Base-by-base conservation (phyloP, 2,329 filamentous ascomycete genomes). In the Fusarium penzigii region DNA sequence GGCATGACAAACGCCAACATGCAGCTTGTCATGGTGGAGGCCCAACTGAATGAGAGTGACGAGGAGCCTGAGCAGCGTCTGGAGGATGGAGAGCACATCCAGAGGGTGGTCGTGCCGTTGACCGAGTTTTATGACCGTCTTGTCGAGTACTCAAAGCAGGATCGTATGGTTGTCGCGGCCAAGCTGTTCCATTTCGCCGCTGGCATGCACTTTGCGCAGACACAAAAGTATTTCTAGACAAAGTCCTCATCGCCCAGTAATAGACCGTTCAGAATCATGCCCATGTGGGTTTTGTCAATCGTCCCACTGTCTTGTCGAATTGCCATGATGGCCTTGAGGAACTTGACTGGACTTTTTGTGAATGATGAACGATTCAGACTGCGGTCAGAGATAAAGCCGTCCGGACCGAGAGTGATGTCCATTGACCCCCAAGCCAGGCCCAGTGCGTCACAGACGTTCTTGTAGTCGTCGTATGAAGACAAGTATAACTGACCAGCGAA, bases 401-500 rank as follows among this genome's bases (percentile, higher is more conserved):
- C 66, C 1, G 60, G 41, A 5, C 52, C 54, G 1, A 64, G 49
- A 3, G 13, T 25, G 1, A 55, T 20, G 6, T 73, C 71, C 0
- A 66, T 57, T 0, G 49, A 39, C 0, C 48, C 44, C 52, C 67
- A 73, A 0, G 73, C 67, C 0, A 88, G 61, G 0, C 83, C 79
- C 0, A 89, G 68, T 39, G 76, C 78, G 1, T 71, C 64, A 53
- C 83, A 86, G 0, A 79, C 63, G 1, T 71, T 64, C 0, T 65
- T 56, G 55, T 90, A 91, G 48, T 88, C 79, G 0, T 70, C 52
- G 41, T 75, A 81, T 0, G 73, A 77, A 0, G 64, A 66, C 10
- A 90, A 72, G 58, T 90, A 90, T 0, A 90, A 73, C 49, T 88
- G 84, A 0, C 87, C 88, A 0, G 88, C 75, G 49, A 91, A 90